A percentile compares a stretch with the other conserved stretches of the same genome.
Evolutionary conservation across 257 asterid genomes (phyloP).

Genomic region (Verbascum thapsus): DNA sequence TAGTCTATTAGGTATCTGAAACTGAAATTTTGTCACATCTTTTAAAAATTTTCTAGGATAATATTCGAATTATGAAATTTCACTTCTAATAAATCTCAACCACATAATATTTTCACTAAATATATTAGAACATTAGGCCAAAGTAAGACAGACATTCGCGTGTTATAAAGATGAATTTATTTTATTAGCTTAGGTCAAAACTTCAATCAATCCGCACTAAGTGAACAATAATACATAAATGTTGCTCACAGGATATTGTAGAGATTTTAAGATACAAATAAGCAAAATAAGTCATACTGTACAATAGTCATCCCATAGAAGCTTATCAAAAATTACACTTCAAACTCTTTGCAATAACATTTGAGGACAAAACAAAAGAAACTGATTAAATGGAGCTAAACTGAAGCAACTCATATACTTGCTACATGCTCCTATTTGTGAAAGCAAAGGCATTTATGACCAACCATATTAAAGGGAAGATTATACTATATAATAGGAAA

Average conservation of each 20-base stretch:
- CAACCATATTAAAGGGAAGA: constrained; percentile 4
- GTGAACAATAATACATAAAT: background rate
- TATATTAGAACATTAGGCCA: no score
- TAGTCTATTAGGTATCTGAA: no score
- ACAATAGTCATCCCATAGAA: constrained; percentile 30
- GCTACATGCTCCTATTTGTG: constrained; percentile 34
- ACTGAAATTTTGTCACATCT: no score
- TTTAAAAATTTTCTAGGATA: no score
- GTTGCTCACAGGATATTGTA: constrained; percentile 7
- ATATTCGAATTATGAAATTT: no score
- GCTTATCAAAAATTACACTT: constrained; percentile 17
- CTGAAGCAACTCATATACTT: constrained; percentile 15
- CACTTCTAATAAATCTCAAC: no score
- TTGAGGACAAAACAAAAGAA: constrained; percentile 3
- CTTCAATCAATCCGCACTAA: no score
- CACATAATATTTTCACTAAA: no score
- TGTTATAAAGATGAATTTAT: no score
- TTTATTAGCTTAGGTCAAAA: no score
- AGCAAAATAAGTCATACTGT: constrained; percentile 23
- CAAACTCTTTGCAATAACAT: no score
- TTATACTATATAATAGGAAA: constrained; percentile 21
- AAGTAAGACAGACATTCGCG: no score
- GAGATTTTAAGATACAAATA: background rate
- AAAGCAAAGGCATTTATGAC: constrained; percentile 21
- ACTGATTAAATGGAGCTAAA: background rate